Evolutionary conservation across 805 yeast genomes (phyloP).

Genomic region (Nakazawaea holstii): DNA sequence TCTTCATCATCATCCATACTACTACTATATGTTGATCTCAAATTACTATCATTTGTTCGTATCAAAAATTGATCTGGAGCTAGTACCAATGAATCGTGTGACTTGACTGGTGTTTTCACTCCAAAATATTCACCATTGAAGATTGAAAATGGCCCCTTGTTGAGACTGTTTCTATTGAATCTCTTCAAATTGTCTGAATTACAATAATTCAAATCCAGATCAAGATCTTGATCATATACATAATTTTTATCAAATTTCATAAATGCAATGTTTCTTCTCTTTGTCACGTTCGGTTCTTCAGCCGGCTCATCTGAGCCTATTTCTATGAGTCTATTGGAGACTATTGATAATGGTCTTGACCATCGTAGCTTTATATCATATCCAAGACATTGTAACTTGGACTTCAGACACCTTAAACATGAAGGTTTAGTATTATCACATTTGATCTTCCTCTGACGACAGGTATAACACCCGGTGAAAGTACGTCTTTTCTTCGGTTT

Average conservation of each 20-base stretch:
- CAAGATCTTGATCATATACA: constrained; percentile 33
- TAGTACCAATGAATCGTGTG: neutral
- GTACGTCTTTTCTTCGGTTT: constrained; percentile 19
- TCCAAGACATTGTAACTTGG: constrained; percentile 41
- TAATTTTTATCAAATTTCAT: constrained; percentile 34
- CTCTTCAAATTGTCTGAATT: constrained; percentile 12
- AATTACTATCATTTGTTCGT: neutral
- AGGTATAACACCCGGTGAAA: constrained; percentile 53
- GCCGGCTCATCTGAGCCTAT: constrained; percentile 12
- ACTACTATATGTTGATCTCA: constrained; percentile 3
- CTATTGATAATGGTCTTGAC: constrained; percentile 34
- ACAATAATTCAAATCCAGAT: constrained; percentile 28
- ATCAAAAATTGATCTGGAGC: neutral
- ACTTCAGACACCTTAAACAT: constrained; percentile 41
- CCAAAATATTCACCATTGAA: constrained; percentile 4
- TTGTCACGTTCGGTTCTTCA: constrained; percentile 5
- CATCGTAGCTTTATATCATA: constrained; percentile 44
- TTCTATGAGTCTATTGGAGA: constrained; percentile 15
- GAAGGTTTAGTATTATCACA: constrained; percentile 43
- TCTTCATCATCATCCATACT: constrained; percentile 1
- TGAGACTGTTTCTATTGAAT: neutral
- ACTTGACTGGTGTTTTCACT: neutral
- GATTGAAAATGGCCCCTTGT: constrained; percentile 25
- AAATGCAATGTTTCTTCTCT: constrained; percentile 38
- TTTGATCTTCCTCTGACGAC: constrained; percentile 46